These are phyloP conservation scores for Melaleuca alternifolia DNA, from an alignment of 345 rosid genomes.

Conservation along the genomic window DNA sequence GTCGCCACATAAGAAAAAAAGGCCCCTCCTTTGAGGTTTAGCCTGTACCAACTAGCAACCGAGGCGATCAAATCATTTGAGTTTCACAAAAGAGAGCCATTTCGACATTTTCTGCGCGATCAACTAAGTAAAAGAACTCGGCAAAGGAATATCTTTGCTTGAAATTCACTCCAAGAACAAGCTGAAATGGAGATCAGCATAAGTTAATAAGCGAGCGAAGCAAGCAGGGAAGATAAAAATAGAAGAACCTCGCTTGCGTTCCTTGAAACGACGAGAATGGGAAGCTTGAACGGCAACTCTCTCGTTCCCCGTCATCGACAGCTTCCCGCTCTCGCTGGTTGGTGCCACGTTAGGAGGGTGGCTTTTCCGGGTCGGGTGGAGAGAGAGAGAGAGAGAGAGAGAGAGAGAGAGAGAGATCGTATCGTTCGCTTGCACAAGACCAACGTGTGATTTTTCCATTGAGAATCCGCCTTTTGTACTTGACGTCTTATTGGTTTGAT, in stretches of 20 bases:
- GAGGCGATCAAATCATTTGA: background rate
- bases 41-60: background rate
- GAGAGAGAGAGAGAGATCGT: no score
- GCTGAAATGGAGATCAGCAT: background rate
- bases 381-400: no score
- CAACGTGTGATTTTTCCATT: no score
- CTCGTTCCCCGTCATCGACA: background rate
- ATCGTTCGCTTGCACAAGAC: no score
- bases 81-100: background rate
- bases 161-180: background rate
- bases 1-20: background rate
- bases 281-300: background rate
- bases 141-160: background rate
- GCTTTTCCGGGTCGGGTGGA: background rate
- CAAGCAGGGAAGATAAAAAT: background rate
- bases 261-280: background rate
- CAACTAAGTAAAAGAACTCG: background rate
- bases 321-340: background rate
- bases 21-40: background rate
- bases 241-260: background rate
- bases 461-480: no score
- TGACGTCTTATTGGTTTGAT: no score
- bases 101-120: background rate
- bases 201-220: background rate
- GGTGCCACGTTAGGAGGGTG: background rate